These are phyloP conservation scores for Lyophyllum shimeji DNA, from an alignment of 768 basidiomycete genomes.

Conservation along the genomic window DNA sequence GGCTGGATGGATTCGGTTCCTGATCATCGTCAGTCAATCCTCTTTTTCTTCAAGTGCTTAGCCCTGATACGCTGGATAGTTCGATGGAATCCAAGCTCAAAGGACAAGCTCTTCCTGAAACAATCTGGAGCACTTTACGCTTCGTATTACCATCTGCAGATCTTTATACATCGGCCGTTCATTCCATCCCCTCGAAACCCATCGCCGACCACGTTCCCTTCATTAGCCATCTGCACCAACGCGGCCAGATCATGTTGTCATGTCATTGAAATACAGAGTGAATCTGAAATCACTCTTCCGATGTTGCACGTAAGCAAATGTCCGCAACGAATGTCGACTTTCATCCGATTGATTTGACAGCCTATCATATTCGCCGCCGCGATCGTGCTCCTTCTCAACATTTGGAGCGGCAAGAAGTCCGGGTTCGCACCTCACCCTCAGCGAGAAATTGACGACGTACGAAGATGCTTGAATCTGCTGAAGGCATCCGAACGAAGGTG, in stretches of 20 bases:
- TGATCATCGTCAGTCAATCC: conserved; percentile 39
- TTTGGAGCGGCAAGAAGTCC: conserved; percentile 59
- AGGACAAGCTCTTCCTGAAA: conserved; percentile 41
- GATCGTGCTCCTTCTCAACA: conserved; percentile 62
- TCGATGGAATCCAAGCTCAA: conserved; percentile 41
- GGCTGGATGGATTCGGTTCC: conserved; percentile 78
- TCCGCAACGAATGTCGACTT: conserved; percentile 1
- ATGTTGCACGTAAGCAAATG: conserved; percentile 32
- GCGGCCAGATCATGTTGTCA: conserved; percentile 76
- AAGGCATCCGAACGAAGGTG: conserved; percentile 39
- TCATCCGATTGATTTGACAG: conserved; percentile 18
- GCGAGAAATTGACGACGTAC: conserved; percentile 59
- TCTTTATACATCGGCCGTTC: conserved; percentile 78
- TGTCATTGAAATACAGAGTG: conserved; percentile 56
- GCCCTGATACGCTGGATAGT: conserved; percentile 25
- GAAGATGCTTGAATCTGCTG: conserved; percentile 57
- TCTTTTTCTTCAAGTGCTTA: conserved; percentile 44
- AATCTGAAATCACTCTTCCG: conserved; percentile 32
- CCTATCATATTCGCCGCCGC: conserved; percentile 37
- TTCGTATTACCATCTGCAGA: conserved; percentile 53
- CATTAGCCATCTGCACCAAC: conserved; percentile 84
- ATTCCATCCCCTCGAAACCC: conserved; percentile 63
- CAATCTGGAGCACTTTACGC: conserved; percentile 58
- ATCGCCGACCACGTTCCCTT: conserved; percentile 42
- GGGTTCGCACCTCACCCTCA: conserved; percentile 44